Evolutionary conservation across 495 filamentous ascomycete species (phyloP).

Genomic region (Penicillium alfredii): DNA sequence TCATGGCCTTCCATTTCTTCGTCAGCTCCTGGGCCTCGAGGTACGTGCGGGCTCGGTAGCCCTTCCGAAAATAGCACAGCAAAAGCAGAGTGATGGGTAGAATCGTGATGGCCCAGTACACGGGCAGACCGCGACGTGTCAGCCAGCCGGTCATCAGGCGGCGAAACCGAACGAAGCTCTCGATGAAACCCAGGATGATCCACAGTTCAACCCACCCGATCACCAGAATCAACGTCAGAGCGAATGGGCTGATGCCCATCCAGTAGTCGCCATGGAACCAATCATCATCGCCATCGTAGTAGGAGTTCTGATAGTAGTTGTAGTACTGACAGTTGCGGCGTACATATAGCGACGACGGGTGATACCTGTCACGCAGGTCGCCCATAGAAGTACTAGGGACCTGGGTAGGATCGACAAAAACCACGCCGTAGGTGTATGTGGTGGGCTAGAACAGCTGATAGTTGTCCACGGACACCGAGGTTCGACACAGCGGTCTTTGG

Average conservation of each 20-base stretch:
- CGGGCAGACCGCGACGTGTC: slow-evolving; percentile 41
- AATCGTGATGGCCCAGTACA: slow-evolving; percentile 38
- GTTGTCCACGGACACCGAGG: slow-evolving; percentile 27
- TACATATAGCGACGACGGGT: slow-evolving; percentile 16
- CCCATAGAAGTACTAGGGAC: slow-evolving; percentile 20
- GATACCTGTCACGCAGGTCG: slow-evolving; percentile 18
- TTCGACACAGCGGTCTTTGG: slow-evolving; percentile 20
- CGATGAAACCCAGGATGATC: slow-evolving; percentile 44
- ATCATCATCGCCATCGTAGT: slow-evolving; percentile 11
- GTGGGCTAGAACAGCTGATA: slow-evolving; percentile 21
- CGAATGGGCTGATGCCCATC: slow-evolving; percentile 26
- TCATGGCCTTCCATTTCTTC: slow-evolving; percentile 39
- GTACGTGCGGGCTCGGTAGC: slow-evolving; percentile 30
- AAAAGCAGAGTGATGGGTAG: slow-evolving; percentile 35
- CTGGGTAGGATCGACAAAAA: slow-evolving; percentile 28
- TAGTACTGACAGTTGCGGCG: slow-evolving; percentile 10
- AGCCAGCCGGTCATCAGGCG: slow-evolving; percentile 46
- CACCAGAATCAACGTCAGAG: slow-evolving; percentile 32
- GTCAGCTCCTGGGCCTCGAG: slow-evolving; percentile 37
- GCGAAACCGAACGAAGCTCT: slow-evolving; percentile 47
- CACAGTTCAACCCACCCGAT: slow-evolving; percentile 37
- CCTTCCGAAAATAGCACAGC: slow-evolving; percentile 35
- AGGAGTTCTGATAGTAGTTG: slow-evolving; percentile 13
- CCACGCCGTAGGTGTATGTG: slow-evolving; percentile 23
- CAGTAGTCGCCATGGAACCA: slow-evolving; percentile 24